Evolutionary conservation across 1,284 basidiomycete genomes (phyloP).

Genomic region (Fomitiporia mediterranea): DNA sequence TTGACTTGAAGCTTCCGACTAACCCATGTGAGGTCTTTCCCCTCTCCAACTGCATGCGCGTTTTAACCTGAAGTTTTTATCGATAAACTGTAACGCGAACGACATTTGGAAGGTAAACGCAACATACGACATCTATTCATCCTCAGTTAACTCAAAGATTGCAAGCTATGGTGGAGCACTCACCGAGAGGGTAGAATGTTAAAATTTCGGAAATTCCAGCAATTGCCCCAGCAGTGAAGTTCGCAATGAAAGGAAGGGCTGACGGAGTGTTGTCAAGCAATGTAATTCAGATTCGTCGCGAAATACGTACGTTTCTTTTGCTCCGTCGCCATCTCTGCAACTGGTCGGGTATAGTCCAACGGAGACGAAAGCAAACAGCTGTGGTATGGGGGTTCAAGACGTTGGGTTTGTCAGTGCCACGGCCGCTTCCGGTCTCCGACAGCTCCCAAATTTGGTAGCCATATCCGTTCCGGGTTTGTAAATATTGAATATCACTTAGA

Average conservation of each 20-base stretch:
- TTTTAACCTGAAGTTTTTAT: slow-evolving; percentile 71
- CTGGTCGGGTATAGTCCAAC: neutral
- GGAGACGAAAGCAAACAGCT: neutral
- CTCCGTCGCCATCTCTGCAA: slow-evolving; percentile 8
- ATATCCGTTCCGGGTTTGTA: too few species aligned
- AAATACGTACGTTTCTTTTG: slow-evolving; percentile 14
- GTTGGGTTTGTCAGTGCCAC: too few species aligned
- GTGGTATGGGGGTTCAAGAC: too few species aligned
- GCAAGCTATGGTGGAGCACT: slow-evolving; percentile 28
- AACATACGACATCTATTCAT: slow-evolving; percentile 32
- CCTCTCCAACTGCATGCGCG: slow-evolving; percentile 93
- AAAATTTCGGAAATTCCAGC: slow-evolving; percentile 88
- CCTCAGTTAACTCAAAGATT: slow-evolving; percentile 13
- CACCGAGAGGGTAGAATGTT: slow-evolving; percentile 90
- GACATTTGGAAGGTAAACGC: slow-evolving; percentile 18
- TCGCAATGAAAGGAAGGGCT: slow-evolving; percentile 85
- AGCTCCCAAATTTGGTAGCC: too few species aligned
- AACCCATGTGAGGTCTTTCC: slow-evolving; percentile 77
- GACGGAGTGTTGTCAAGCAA: neutral
- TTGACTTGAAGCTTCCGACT: slow-evolving; percentile 73
- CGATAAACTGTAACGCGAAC: slow-evolving; percentile 24
- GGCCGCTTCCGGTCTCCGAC: neutral
- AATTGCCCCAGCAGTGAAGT: slow-evolving; percentile 87
- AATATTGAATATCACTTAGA: too few species aligned
- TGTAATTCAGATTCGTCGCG: too few species aligned